Evolutionary conservation across 148 eudicot species (phyloP).

Genomic region (Limonium bicolor): DNA sequence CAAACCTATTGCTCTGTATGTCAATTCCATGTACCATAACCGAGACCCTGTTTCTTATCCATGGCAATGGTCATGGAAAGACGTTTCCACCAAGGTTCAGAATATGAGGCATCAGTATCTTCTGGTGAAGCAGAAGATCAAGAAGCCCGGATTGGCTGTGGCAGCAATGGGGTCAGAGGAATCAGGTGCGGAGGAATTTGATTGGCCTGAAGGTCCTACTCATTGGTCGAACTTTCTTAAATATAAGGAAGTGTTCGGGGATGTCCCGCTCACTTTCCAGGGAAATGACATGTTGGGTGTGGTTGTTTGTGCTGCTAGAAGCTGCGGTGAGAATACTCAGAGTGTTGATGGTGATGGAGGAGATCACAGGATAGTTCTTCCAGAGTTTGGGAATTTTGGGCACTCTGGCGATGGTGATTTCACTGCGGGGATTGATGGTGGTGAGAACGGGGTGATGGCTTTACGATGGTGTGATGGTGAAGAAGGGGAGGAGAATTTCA

Average conservation of each 20-base stretch:
- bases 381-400: constrained; percentile 45
- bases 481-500: constrained; percentile 44
- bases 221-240: constrained; percentile 83
- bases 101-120: constrained; percentile 97
- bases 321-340: constrained; percentile 27
- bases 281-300: no score
- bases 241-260: constrained; percentile 89
- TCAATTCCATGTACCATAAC: constrained; percentile 57
- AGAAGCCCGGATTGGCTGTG: constrained; percentile 32
- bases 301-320: constrained; percentile 20
- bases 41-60: constrained; percentile 58
- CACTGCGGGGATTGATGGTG: constrained; percentile 45
- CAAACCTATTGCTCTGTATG: constrained; percentile 69
- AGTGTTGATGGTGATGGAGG: constrained; percentile 49
- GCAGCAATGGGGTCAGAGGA: no score
- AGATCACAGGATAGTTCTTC: constrained; percentile 41
- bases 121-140: constrained; percentile 86
- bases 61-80: constrained; percentile 97
- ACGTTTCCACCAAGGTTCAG: constrained; percentile 88
- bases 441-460: constrained; percentile 61
- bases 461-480: constrained; percentile 64
- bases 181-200: constrained; percentile 48
- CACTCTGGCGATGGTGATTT: constrained; percentile 53
- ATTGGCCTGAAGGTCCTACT: constrained; percentile 67
- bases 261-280: constrained; percentile 32